Conservation (phyloP, 176 grass and related monocot species). For the Zea mays region DNA sequence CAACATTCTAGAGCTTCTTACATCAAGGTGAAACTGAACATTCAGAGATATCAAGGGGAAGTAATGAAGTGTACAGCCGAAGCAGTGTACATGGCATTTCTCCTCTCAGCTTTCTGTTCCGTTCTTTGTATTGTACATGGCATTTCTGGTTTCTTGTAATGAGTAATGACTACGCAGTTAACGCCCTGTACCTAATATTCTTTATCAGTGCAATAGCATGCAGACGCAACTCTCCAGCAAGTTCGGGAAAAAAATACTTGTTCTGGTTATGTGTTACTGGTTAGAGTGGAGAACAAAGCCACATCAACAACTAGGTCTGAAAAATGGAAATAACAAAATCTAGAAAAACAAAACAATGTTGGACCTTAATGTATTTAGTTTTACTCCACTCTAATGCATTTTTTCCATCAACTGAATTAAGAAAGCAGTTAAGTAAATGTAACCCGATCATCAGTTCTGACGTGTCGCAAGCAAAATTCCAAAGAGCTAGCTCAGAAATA, state of each 20-base stretch:
- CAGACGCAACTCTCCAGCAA: not conserved
- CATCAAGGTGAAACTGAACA: not conserved
- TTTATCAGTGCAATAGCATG: not conserved
- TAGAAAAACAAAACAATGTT: not conserved
- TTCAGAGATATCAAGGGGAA: not conserved
- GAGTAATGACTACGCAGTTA: not conserved
- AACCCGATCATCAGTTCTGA: not conserved
- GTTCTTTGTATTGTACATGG: not conserved
- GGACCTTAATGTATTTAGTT: slow-evolving; percentile 1
- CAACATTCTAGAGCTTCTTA: not conserved
- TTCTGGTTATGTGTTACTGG: not conserved
- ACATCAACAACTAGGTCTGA: not conserved
- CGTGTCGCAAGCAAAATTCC: not conserved
- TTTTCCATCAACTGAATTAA: not conserved
- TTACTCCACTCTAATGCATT: not conserved
- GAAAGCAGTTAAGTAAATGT: not conserved
- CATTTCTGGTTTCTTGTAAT: not conserved
- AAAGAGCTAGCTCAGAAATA: not conserved
- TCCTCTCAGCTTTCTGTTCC: not conserved
- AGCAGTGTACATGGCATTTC: not conserved
- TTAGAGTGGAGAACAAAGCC: not conserved
- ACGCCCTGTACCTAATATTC: not conserved
- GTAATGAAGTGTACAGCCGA: not conserved
- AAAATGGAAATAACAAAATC: not conserved
- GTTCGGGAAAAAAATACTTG: not conserved